Base-by-base conservation (phyloP, 179 eudicot genomes). In the Gypsophila paniculata region DNA sequence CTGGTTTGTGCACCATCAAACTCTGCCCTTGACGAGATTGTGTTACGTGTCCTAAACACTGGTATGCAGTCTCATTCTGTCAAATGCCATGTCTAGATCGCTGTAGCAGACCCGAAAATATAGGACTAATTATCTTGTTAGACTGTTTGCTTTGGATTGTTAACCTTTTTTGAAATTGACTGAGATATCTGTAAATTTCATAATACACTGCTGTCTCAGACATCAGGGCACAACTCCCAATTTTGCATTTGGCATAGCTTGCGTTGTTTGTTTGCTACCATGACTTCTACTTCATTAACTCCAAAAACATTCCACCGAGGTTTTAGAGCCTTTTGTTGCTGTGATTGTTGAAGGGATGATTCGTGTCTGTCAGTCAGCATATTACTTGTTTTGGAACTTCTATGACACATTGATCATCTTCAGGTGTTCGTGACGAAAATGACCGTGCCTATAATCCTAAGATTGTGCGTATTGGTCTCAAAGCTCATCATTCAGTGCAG, bases 1-100 rank as follows among this genome's bases (percentile, higher is more conserved):
- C 74, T 94, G 77, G 97, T 94, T 54, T 94, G 99, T 82, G 99
- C 99, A 57, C 99, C 99, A 73, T 94, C 99, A 77, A 94, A 94
- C 78, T 94, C 97, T 74, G 99, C 99, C 12, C 93, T 91, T 67
- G 99, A 94, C 75, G 99, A 94, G 85, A 94, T 94, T 77, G 99
- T 94, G 52, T 74, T 87, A 79, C 92, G 96, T 38, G 79, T 94
- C 62, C 64, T 91, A 70, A 85, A 84, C 78, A 85, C 93, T 49
- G 99, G 97, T 94, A 76, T 51, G 17, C n/a, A 29, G 54, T 55
- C 71, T 69, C 38, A 15, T 9, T 55, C 39, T 19, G 2, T 10
- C 44, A 17, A 55, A 69, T 25, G 11, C 21, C 53, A 14, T 65
- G 19, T 21, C 19, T 48, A 46, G 39, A 44, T 54, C 22, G 14